Conservation (phyloP, 2,329 filamentous ascomycete genomes). For the Lojkania enalia region DNA sequence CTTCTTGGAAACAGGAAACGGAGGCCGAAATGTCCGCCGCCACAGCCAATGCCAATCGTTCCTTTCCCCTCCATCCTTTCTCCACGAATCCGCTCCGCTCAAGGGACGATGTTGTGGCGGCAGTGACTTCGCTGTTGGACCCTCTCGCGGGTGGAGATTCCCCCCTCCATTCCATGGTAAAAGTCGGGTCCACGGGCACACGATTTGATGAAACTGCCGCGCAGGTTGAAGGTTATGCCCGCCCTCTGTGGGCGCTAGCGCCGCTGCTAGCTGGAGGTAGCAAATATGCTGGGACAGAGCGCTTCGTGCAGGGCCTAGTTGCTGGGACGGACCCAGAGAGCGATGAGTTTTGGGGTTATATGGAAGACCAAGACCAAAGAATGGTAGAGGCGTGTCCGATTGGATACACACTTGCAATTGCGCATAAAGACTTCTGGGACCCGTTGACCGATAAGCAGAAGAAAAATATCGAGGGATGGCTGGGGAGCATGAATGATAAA, state of each 20-base stretch:
- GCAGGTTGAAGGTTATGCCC: conserved; percentile 74
- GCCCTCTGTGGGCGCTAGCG: conserved; percentile 75
- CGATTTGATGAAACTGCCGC: conserved; percentile 77
- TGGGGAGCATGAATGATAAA: conserved; percentile 78
- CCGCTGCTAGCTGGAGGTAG: conserved; percentile 70
- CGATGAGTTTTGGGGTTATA: conserved; percentile 76
- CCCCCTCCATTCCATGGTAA: conserved; percentile 65
- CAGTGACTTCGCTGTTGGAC: conserved; percentile 62
- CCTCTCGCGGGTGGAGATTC: conserved; percentile 75
- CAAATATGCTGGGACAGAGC: conserved; percentile 64
- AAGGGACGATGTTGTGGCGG: conserved; percentile 48
- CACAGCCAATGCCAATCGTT: conserved; percentile 46
- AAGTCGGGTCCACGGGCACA: conserved; percentile 71
- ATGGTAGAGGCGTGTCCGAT: conserved; percentile 87
- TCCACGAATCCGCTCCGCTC: conserved; percentile 47
- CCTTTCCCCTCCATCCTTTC: conserved; percentile 48
- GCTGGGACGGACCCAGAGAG: conserved; percentile 70
- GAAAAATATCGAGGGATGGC: conserved; percentile 69
- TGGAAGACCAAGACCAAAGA: conserved; percentile 75
- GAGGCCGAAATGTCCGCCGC: conserved; percentile 34
- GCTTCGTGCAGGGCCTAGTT: conserved; percentile 71
- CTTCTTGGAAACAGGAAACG: conserved; percentile 1
- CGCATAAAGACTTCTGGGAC: conserved; percentile 65
- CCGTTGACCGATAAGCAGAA: conserved; percentile 65
- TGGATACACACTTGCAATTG: conserved; percentile 73